These are phyloP conservation scores for Cladochytrium replicatum DNA, from an alignment of 192 early-diverging fungal genomes.

Conservation along the genomic window DNA sequence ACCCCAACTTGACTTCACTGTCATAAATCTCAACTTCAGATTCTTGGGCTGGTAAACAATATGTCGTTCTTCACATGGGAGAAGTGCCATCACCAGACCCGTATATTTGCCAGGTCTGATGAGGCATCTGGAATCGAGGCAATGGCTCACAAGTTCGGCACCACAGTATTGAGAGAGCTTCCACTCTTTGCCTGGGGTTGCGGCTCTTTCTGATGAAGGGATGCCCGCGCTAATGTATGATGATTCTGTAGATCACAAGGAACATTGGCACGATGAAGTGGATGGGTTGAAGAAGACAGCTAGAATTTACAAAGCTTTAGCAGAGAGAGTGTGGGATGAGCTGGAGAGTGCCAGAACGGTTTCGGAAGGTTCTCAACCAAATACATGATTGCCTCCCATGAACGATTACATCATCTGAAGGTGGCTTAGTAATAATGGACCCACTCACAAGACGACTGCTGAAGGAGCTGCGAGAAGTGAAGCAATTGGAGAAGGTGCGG, in stretches of 20 bases:
- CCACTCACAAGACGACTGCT: slow-evolving; percentile 41
- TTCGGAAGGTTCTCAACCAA: too few species aligned
- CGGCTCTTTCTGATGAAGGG: slow-evolving; percentile 59
- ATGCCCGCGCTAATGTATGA: too few species aligned
- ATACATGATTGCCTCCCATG: too few species aligned
- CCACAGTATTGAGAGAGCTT: slow-evolving; percentile 64
- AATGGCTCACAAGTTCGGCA: slow-evolving; percentile 52
- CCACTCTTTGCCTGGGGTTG: slow-evolving; percentile 69
- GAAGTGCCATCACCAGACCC: slow-evolving; percentile 63
- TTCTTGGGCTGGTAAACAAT: slow-evolving; percentile 80
- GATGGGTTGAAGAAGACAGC: too few species aligned
- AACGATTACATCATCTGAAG: too few species aligned
- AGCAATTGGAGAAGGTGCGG: slow-evolving; percentile 29
- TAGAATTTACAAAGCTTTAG: too few species aligned
- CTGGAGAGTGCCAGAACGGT: too few species aligned
- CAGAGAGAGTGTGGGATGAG: too few species aligned
- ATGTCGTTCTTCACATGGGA: slow-evolving; percentile 77
- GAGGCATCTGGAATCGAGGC: slow-evolving; percentile 44
- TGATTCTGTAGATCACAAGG: too few species aligned
- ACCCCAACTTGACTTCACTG: not conserved
- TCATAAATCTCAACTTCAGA: slow-evolving; percentile 32
- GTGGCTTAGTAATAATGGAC: too few species aligned
- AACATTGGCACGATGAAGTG: too few species aligned
- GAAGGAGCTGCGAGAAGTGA: slow-evolving; percentile 44
- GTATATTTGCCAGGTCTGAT: slow-evolving; percentile 65